Conservation (phyloP, 495 filamentous ascomycete species). For the Aspergillus conjunctus region DNA sequence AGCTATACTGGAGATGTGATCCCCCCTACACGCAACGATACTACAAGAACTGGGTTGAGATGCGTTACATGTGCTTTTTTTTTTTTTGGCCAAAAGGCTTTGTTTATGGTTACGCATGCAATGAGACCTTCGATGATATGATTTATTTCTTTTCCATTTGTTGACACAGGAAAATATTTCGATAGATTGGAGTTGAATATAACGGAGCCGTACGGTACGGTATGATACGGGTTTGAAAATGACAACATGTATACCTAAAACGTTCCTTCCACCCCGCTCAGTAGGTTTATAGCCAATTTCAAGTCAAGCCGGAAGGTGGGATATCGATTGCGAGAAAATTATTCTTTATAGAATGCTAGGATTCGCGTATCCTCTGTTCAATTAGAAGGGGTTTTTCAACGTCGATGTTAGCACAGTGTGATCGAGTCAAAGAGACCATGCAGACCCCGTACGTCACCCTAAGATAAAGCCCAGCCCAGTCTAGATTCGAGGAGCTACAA, state of each 20-base stretch:
- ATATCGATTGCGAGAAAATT: no score
- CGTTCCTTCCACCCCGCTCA: no score
- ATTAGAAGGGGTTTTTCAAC: no score
- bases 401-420: not conserved
- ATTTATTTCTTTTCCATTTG: not conserved
- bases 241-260: not conserved
- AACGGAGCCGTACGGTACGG: not conserved
- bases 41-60: no score
- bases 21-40: no score
- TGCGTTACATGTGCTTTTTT: not conserved
- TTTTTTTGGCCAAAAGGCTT: conserved; percentile 9
- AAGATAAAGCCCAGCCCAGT: not conserved
- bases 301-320: no score
- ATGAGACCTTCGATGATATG: not conserved
- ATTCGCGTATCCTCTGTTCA: no score
- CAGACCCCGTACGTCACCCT: not conserved
- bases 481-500: no score
- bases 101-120: not conserved
- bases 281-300: no score
- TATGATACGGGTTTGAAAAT: not conserved
- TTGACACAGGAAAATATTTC: not conserved
- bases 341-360: no score
- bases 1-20: not conserved
- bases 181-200: not conserved
- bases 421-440: not conserved